Percentiles rank a stretch among this genome's conserved stretches.
Evolutionary conservation across 2,329 filamentous ascomycete genomes (phyloP).

Genomic region (Malbranchea zuffiana): DNA sequence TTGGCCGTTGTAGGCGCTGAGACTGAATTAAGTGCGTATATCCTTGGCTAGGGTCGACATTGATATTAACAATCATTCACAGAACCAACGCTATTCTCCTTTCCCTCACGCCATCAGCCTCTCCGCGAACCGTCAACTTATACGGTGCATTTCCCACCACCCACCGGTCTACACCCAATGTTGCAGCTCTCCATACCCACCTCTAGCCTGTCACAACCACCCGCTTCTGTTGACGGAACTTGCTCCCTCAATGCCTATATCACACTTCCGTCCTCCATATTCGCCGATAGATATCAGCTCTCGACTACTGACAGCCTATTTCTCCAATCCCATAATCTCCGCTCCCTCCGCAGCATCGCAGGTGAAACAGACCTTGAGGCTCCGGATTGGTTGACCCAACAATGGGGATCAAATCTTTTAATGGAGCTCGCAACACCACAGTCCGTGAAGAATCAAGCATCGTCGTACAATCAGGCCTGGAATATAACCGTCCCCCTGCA

Average conservation of each 20-base stretch:
- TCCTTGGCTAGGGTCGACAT: constrained; percentile 68
- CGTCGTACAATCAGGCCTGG: constrained; percentile 15
- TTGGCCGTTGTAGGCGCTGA: constrained; percentile 69
- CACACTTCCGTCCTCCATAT: constrained; percentile 69
- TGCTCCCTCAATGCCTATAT: constrained; percentile 72
- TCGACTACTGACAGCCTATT: constrained; percentile 50
- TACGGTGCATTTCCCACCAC: constrained; percentile 52
- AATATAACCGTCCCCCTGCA: constrained; percentile 60
- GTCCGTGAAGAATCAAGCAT: constrained; percentile 11
- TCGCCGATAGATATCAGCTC: constrained; percentile 81
- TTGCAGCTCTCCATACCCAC: constrained; percentile 56
- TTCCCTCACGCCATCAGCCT: constrained; percentile 65
- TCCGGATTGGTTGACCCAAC: constrained; percentile 63
- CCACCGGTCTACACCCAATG: constrained; percentile 74
- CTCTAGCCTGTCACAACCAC: constrained; percentile 38
- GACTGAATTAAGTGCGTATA: constrained; percentile 51
- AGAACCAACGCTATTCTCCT: constrained; percentile 71
- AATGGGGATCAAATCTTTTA: constrained; percentile 71
- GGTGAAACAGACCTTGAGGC: constrained; percentile 82
- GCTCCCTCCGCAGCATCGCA: constrained; percentile 54
- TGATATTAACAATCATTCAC: constrained; percentile 45
- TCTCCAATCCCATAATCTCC: constrained; percentile 67
- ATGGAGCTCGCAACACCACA: constrained; percentile 57
- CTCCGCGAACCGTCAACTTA: constrained; percentile 45
- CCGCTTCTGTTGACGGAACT: constrained; percentile 37